Percentiles rank a stretch among this genome's conserved stretches.
Conservation (phyloP, 495 filamentous ascomycete genomes). For the Podospora didyma region DNA sequence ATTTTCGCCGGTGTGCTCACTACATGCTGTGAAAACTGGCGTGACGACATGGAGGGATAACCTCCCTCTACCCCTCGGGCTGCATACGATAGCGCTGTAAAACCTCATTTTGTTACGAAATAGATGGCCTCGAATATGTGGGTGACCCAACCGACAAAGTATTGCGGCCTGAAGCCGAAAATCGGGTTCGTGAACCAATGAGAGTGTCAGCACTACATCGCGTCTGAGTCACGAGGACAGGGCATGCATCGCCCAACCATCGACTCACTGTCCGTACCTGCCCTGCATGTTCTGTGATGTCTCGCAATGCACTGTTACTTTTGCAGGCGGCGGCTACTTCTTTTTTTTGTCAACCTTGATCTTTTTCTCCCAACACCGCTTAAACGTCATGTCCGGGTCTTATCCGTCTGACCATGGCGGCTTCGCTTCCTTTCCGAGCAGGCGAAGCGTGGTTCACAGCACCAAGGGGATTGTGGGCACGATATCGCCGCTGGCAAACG, state of each 20-base stretch:
- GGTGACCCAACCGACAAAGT: too few species aligned
- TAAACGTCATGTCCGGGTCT: background rate
- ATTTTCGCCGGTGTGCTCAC: too few species aligned
- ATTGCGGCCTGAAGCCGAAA: slow-evolving; percentile 1
- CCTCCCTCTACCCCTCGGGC: too few species aligned
- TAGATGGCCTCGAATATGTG: too few species aligned
- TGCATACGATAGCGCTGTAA: too few species aligned
- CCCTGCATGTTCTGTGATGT: background rate
- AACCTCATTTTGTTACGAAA: too few species aligned
- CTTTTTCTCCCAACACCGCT: too few species aligned
- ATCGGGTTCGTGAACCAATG: slow-evolving; percentile 2
- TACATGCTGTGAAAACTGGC: too few species aligned
- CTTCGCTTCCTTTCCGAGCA: slow-evolving; percentile 61
- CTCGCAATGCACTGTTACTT: background rate
- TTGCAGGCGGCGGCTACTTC: too few species aligned
- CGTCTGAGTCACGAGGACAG: background rate
- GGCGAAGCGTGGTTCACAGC: slow-evolving; percentile 77
- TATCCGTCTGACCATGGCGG: slow-evolving; percentile 51
- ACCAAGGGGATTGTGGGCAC: slow-evolving; percentile 76
- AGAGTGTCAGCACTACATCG: background rate
- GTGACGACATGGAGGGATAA: too few species aligned
- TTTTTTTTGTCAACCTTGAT: background rate
- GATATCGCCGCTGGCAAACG: slow-evolving; percentile 74
- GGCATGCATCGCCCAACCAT: background rate
- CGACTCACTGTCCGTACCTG: background rate